Evolutionary conservation across 257 asterid genomes (phyloP).

Genomic region (Lavandula angustifolia): DNA sequence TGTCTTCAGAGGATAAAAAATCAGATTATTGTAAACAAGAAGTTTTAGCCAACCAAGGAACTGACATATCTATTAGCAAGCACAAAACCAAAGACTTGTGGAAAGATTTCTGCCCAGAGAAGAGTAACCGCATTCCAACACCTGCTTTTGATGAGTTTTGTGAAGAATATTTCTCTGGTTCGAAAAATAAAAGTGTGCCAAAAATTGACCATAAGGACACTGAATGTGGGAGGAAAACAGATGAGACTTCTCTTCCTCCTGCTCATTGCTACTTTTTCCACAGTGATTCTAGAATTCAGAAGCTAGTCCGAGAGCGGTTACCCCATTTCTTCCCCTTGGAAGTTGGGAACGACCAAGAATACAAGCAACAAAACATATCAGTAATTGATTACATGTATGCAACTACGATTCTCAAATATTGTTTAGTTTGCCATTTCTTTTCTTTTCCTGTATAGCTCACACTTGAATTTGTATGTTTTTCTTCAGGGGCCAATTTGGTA

Average conservation of each 20-base stretch:
- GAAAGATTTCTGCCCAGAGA: slow-evolving; percentile 60
- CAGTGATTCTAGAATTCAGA: slow-evolving; percentile 71
- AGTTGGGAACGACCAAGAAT: slow-evolving; percentile 48
- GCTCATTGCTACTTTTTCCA: slow-evolving; percentile 74
- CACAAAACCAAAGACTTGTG: slow-evolving; percentile 55
- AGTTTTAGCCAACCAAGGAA: slow-evolving; percentile 30
- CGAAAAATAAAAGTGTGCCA: slow-evolving; percentile 39
- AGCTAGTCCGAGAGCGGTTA: slow-evolving; percentile 72
- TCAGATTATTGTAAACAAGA: slow-evolving; percentile 32
- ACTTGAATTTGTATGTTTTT: slow-evolving; percentile 22
- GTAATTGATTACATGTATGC: slow-evolving; percentile 86
- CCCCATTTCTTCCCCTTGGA: slow-evolving; percentile 81
- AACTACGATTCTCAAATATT: slow-evolving; percentile 21
- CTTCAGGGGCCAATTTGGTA: slow-evolving; percentile 73
- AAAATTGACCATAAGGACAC: slow-evolving; percentile 34
- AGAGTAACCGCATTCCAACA: slow-evolving; percentile 54
- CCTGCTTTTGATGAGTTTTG: slow-evolving; percentile 85
- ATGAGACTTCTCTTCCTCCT: slow-evolving; percentile 48
- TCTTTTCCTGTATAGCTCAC: background rate
- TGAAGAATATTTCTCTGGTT: slow-evolving; percentile 67
- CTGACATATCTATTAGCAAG: slow-evolving; percentile 38
- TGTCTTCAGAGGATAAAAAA: slow-evolving; percentile 34
- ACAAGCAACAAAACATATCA: slow-evolving; percentile 43
- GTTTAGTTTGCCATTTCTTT: background rate
- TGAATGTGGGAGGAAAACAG: slow-evolving; percentile 32